A percentile compares a stretch with the other conserved stretches of the same genome.
These are phyloP conservation scores for Vigna unguiculata DNA, from an alignment of 306 rosid genomes.

Conservation along the genomic window DNA sequence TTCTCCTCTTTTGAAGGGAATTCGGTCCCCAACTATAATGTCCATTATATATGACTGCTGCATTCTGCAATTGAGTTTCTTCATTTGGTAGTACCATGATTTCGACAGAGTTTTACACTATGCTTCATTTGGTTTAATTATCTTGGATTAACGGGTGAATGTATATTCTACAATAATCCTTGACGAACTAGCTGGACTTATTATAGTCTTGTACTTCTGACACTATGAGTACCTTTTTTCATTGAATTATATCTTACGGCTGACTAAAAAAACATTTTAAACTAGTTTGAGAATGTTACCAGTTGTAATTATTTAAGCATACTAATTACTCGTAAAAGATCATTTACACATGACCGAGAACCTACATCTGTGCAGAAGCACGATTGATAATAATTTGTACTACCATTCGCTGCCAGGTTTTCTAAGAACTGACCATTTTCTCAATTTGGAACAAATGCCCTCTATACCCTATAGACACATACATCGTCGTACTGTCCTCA, in stretches of 20 bases:
- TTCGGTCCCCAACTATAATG: not conserved
- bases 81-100: no score
- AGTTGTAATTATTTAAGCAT: not conserved
- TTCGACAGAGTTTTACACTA: not conserved
- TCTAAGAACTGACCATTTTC: not conserved
- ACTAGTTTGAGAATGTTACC: not conserved
- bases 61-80: not conserved
- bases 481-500: not conserved
- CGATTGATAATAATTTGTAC: not conserved
- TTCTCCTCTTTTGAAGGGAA: not conserved
- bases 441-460: conserved; percentile 1
- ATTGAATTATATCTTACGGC: no score
- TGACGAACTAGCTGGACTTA: no score
- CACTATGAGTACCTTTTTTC: no score
- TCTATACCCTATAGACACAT: not conserved
- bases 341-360: conserved; percentile 2
- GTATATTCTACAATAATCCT: no score
- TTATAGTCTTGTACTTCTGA: no score
- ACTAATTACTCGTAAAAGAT: not conserved
- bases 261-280: not conserved
- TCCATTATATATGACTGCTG: not conserved
- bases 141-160: no score
- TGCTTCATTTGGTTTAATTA: no score
- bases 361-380: not conserved
- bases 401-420: not conserved